These are phyloP conservation scores for Lanmaoa rubissima DNA, from an alignment of 768 basidiomycete genomes.

Conservation along the genomic window DNA sequence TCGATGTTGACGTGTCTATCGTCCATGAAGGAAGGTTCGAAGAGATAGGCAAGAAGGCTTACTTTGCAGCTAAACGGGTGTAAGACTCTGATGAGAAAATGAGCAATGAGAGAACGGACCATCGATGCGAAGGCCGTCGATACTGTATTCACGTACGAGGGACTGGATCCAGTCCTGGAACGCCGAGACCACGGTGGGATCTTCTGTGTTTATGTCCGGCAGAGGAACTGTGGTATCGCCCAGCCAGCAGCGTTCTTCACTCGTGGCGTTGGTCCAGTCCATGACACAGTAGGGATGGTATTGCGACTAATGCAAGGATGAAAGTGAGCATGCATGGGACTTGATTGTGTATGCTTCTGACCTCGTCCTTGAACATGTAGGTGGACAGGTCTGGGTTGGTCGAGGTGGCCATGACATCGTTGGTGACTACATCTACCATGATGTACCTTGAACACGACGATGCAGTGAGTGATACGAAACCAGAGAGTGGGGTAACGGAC, in stretches of 20 bases:
- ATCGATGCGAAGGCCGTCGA: conserved; percentile 89
- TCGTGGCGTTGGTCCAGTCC: conserved; percentile 65
- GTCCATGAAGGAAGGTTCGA: neutral
- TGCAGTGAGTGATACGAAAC: neutral
- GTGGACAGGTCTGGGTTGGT: conserved; percentile 59
- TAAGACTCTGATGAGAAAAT: neutral
- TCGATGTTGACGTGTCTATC: conserved; percentile 61
- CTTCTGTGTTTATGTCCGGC: conserved; percentile 76
- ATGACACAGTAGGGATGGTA: conserved; percentile 82
- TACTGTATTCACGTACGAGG: conserved; percentile 66
- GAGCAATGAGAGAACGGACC: conserved; percentile 33
- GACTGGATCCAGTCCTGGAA: conserved; percentile 69
- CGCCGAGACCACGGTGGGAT: conserved; percentile 55
- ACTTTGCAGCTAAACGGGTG: conserved; percentile 33
- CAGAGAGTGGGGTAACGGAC: conserved; percentile 35
- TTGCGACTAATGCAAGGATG: conserved; percentile 42
- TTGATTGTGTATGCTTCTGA: conserved; percentile 23
- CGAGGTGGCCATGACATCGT: conserved; percentile 78
- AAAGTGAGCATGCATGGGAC: conserved; percentile 2
- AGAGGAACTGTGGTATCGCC: conserved; percentile 74
- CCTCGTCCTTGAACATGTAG: conserved; percentile 67
- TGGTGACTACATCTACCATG: conserved; percentile 84
- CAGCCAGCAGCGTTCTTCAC: conserved; percentile 79
- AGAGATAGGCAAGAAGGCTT: neutral
- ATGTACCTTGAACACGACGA: conserved; percentile 48